These are phyloP conservation scores for Phytophthora niederhauseri DNA, from an alignment of 352 stramenopile genomes.

Conservation along the genomic window DNA sequence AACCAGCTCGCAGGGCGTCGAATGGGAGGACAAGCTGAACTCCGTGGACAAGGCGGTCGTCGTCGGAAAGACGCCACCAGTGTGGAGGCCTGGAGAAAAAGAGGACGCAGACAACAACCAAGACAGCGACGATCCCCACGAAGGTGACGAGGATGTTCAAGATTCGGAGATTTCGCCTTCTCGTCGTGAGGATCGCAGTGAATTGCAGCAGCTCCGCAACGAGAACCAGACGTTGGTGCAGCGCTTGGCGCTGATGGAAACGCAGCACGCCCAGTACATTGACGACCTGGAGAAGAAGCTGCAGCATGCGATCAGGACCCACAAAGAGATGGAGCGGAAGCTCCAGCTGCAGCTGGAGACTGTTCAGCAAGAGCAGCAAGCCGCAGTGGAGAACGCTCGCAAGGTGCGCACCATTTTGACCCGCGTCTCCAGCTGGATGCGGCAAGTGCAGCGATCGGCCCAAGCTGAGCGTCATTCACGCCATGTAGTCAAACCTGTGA, in stretches of 20 bases:
- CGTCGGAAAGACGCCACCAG: background rate
- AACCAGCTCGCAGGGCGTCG: background rate
- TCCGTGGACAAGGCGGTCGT: background rate
- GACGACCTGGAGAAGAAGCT: constrained; percentile 24
- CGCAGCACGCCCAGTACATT: constrained; percentile 21
- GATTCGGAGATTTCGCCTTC: constrained; percentile 1
- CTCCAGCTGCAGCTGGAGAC: constrained; percentile 20
- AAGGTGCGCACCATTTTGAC: constrained; percentile 29
- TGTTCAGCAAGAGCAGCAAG: constrained; percentile 27
- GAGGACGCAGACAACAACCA: constrained; percentile 28
- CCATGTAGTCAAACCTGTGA: constrained; percentile 1
- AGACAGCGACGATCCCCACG: constrained; percentile 17
- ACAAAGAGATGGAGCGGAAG: constrained; percentile 26
- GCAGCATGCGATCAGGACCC: constrained; percentile 16
- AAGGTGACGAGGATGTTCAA: background rate
- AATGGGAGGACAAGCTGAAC: constrained; percentile 17
- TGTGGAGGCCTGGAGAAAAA: background rate
- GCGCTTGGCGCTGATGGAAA: constrained; percentile 17
- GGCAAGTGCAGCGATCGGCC: constrained; percentile 29
- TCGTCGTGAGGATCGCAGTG: background rate
- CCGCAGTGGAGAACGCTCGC: constrained; percentile 33
- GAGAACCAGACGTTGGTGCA: constrained; percentile 17
- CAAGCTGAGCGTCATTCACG: constrained; percentile 6
- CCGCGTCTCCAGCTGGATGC: constrained; percentile 30
- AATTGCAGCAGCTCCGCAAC: constrained; percentile 18